phyloP scores from a whole-genome alignment of 2,329 filamentous ascomycete genomes.

The Neophaeococcomyces mojaviensis region DNA sequence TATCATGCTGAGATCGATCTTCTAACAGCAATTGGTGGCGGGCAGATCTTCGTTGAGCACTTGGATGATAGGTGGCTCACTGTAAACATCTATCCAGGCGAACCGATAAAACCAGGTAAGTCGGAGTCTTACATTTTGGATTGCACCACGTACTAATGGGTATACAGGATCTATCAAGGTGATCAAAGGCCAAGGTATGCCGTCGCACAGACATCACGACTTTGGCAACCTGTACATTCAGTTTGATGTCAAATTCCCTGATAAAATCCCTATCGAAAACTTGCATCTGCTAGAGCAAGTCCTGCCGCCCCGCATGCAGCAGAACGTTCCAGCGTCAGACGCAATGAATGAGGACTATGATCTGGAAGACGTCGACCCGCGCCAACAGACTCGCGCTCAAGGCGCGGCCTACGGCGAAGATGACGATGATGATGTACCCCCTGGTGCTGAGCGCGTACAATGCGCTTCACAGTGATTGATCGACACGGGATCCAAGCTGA shows the following conservation, averaged over 20 bases:
- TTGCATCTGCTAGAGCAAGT: constrained; percentile 75
- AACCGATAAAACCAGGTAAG: constrained; percentile 88
- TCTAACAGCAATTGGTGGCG: constrained; percentile 86
- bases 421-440: constrained; percentile 53
- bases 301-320: constrained; percentile 63
- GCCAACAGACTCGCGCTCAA: constrained; percentile 58
- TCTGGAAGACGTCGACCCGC: constrained; percentile 74
- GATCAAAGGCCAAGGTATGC: constrained; percentile 95
- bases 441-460: constrained; percentile 44
- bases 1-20: constrained; percentile 95
- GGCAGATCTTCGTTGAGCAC: constrained; percentile 87
- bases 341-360: constrained; percentile 87
- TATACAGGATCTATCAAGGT: constrained; percentile 76
- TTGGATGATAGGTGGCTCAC: constrained; percentile 95
- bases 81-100: constrained; percentile 84
- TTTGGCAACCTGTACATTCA: constrained; percentile 94
- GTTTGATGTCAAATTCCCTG: constrained; percentile 95
- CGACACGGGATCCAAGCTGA: neutral
- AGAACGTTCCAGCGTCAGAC: constrained; percentile 65
- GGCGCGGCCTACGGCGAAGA: constrained; percentile 57
- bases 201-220: constrained; percentile 89
- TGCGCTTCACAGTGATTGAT: constrained; percentile 43
- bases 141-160: constrained; percentile 18
- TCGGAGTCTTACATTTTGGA: constrained; percentile 20
- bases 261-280: constrained; percentile 58